Conservation (phyloP, 768 basidiomycete genomes). For the Floccularia luteovirens region DNA sequence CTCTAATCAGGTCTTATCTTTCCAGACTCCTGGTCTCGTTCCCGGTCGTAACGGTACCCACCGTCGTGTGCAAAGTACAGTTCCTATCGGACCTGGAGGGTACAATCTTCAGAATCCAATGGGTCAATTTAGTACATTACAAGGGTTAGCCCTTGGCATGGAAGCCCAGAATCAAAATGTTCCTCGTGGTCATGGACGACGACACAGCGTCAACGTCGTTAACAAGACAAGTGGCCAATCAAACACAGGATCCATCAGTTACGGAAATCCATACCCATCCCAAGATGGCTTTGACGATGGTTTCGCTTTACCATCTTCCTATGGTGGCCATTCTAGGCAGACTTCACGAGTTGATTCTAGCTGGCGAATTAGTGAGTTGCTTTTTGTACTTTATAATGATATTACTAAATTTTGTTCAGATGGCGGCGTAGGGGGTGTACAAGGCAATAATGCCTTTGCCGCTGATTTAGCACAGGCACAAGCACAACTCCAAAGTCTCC, state of each 20-base stretch:
- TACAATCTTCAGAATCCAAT: constrained; percentile 46
- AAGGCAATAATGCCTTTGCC: constrained; percentile 56
- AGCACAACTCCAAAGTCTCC: constrained; percentile 91
- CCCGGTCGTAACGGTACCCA: constrained; percentile 53
- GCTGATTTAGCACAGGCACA: constrained; percentile 95
- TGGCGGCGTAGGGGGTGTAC: constrained; percentile 65
- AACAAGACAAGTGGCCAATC: constrained; percentile 58
- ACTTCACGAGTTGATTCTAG: constrained; percentile 72
- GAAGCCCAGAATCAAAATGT: constrained; percentile 60
- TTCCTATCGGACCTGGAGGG: constrained; percentile 49
- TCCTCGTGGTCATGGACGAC: constrained; percentile 79
- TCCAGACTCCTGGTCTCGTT: constrained; percentile 69
- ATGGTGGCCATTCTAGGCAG: constrained; percentile 69
- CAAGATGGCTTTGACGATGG: constrained; percentile 79
- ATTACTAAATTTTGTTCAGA: constrained; percentile 31
- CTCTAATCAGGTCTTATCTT: constrained; percentile 77
- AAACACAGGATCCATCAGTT: constrained; percentile 39
- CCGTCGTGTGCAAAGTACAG: constrained; percentile 82
- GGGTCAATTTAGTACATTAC: constrained; percentile 57
- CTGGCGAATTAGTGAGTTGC: constrained; percentile 80
- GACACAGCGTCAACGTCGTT: constrained; percentile 89
- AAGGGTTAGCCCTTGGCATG: constrained; percentile 45
- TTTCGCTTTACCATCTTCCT: constrained; percentile 50
- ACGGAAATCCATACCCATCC: constrained; percentile 32
- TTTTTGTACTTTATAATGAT: constrained; percentile 1